These are phyloP conservation scores for Nakazawaea holstii DNA, from an alignment of 805 yeast species.

Conservation along the genomic window DNA sequence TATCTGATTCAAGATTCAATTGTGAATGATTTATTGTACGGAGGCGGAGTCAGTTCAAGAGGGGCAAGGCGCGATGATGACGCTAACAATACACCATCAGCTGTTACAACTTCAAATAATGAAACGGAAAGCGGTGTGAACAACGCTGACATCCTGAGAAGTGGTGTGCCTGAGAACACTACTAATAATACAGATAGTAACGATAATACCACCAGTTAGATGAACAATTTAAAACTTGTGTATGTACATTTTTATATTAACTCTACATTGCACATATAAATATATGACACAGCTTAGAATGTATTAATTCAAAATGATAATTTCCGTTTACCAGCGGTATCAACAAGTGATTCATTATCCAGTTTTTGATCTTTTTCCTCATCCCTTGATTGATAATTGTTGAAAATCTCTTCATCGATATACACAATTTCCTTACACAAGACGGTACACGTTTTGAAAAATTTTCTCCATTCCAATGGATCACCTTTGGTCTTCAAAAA, in stretches of 20 bases:
- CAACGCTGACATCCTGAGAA: background rate
- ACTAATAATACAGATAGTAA: background rate
- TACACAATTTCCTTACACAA: constrained; percentile 54
- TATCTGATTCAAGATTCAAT: constrained; percentile 6
- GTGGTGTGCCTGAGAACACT: background rate
- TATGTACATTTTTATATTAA: background rate
- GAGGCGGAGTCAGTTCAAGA: background rate
- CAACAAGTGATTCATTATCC: background rate
- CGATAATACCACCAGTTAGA: background rate
- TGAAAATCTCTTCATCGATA: constrained; percentile 22
- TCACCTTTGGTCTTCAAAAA: constrained; percentile 57
- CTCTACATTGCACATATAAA: background rate
- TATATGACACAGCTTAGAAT: background rate
- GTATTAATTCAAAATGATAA: background rate
- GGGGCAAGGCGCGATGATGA: too few relatives aligned
- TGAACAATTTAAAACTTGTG: background rate
- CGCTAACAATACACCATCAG: too few relatives aligned
- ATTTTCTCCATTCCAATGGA: constrained; percentile 69
- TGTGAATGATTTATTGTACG: constrained; percentile 8
- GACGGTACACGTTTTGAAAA: constrained; percentile 53
- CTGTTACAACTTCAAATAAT: background rate
- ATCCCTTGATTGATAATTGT: background rate
- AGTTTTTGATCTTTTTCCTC: background rate
- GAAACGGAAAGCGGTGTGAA: background rate
- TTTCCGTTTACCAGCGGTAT: constrained; percentile 1